phyloP scores from a whole-genome alignment of 306 rosid species.

The Hippophae rhamnoides region DNA sequence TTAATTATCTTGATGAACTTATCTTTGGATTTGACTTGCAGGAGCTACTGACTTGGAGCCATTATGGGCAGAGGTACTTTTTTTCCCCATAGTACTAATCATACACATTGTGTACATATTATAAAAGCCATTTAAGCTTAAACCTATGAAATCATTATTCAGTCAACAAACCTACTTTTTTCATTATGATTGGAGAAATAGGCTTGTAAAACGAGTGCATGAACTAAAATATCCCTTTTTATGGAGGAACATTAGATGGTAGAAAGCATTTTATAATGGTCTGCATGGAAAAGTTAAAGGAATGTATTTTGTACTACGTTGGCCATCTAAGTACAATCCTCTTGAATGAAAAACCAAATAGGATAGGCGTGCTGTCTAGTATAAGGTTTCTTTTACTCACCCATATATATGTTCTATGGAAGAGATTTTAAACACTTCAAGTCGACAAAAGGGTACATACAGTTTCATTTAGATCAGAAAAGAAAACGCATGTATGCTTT shows the following conservation, averaged over 20 bases:
- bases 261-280: neutral
- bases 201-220: neutral
- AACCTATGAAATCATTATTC: neutral
- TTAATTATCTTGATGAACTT: constrained; percentile 11
- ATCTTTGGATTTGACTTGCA: constrained; percentile 27
- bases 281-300: neutral
- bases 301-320: neutral
- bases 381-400: neutral
- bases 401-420: neutral
- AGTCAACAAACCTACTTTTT: neutral
- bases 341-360: neutral
- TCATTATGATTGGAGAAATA: neutral
- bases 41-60: constrained; percentile 84
- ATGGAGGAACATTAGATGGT: neutral
- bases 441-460: too few relatives aligned
- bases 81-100: constrained; percentile 2
- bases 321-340: neutral
- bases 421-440: too few relatives aligned
- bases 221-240: neutral
- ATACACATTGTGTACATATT: neutral
- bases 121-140: neutral
- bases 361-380: neutral
- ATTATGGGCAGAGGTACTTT: constrained; percentile 83
- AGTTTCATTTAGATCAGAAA: too few relatives aligned
- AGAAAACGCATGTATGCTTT: too few relatives aligned